Base-by-base conservation (phyloP, 345 rosid species). In the Lagerstroemia speciosa region DNA sequence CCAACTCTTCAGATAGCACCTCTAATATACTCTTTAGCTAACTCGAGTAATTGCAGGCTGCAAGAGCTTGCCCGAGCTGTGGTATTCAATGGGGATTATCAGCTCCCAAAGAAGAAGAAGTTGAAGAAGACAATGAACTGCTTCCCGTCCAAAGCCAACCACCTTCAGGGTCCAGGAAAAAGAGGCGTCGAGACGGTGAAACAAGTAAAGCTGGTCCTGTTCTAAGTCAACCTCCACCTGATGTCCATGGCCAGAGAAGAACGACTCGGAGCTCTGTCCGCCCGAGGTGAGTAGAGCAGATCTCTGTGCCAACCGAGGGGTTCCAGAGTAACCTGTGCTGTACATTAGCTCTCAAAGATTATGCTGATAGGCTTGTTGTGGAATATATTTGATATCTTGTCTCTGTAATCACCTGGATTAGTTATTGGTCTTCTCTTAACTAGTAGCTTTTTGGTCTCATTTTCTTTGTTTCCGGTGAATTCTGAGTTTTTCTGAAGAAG, bases 11-110 rank as follows among this genome's bases (percentile, higher is more conserved):
- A 22, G 64, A 33, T 4, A 10, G 6, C 0, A 7, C 68, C 26
- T 31, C 34, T 24, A 33, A 7, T 32, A 33, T 17, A 8, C 26
- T 38, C 16, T 26, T 40, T 3, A 22, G 40, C 48, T 74, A 72
- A 73, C 26, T 30, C 24, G 61, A 70, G 24, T 30, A 55, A 14
- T 79, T 79, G 66, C 81, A 93, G 97, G 84, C 79, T 52, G 74
- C 68, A 60, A 72, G 67, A 71, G 78, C 73, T 46, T 93, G 98
- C 71, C 85, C 94, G 38, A 74, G 85, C 46, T 93, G 97, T 69
- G 84, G 85, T 32, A 78, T 68, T 71, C 77, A 71, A 55, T 89
- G 98, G 94, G 80, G 61, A 36, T 78, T 67, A 67, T 61, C 58
- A 41, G 17, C 67, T n/a, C 74, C 89, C 20, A 75, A 83, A 75